A percentile compares a stretch with the other conserved stretches of the same genome.
Evolutionary conservation across 2,329 filamentous ascomycete species (phyloP).

Genomic region (Claviceps sp.): DNA sequence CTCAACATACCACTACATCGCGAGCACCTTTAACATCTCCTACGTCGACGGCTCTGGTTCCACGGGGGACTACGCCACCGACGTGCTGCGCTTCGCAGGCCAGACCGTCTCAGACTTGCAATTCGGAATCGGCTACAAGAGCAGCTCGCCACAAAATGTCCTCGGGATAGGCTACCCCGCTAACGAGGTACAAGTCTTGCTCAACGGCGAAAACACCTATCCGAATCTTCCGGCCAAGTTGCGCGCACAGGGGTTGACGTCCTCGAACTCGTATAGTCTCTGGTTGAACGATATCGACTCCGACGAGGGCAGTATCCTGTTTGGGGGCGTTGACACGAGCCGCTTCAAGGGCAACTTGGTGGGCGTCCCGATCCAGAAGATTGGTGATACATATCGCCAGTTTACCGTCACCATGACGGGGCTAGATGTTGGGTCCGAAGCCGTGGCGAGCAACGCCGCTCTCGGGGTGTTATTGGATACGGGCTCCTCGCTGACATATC

Average conservation of each 20-base stretch:
- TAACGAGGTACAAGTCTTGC: constrained; percentile 64
- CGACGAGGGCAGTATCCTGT: constrained; percentile 53
- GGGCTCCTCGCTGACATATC: constrained; percentile 53
- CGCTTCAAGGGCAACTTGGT: constrained; percentile 50
- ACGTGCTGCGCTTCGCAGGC: constrained; percentile 50
- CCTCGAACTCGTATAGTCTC: constrained; percentile 57
- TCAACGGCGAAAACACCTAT: constrained; percentile 42
- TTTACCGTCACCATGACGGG: constrained; percentile 58
- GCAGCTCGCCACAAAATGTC: constrained; percentile 54
- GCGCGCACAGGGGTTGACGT: constrained; percentile 45
- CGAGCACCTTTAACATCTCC: constrained; percentile 70
- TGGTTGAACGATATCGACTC: constrained; percentile 63
- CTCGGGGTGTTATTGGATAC: constrained; percentile 58
- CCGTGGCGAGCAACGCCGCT: constrained; percentile 34
- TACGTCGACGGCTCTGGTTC: constrained; percentile 76
- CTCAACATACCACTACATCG: constrained; percentile 62
- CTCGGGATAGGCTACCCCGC: constrained; percentile 70
- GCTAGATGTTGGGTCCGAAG: constrained; percentile 30
- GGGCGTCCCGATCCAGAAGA: constrained; percentile 52
- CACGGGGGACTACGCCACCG: constrained; percentile 65
- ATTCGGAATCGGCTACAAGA: constrained; percentile 60
- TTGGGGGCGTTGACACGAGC: constrained; percentile 58
- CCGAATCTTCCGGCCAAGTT: constrained; percentile 56
- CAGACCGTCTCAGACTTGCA: constrained; percentile 44
- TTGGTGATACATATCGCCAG: constrained; percentile 39